Percentiles rank a stretch among this genome's conserved stretches.
Conservation (phyloP, 495 filamentous ascomycete species). For the Apiosordaria backusii region DNA sequence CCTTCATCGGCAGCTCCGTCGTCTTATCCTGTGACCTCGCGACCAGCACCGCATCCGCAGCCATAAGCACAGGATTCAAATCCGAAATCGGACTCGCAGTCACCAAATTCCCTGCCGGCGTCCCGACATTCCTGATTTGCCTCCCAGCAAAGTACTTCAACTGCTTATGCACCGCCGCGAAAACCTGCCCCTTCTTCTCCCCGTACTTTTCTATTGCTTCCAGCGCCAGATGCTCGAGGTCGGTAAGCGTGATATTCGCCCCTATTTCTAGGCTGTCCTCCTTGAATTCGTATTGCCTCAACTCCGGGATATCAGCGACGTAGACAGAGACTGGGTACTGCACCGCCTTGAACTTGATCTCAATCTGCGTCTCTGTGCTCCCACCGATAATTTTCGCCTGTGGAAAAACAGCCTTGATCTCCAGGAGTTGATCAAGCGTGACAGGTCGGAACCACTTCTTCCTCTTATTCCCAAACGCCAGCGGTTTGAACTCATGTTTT, state of each 20-base stretch:
- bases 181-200: slow-evolving; percentile 62
- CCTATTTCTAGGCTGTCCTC: slow-evolving; percentile 83
- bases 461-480: slow-evolving; percentile 89
- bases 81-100: slow-evolving; percentile 97
- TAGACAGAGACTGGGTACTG: slow-evolving; percentile 87
- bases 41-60: slow-evolving; percentile 73
- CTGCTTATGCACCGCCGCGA: slow-evolving; percentile 72
- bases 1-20: slow-evolving; percentile 80
- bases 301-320: slow-evolving; percentile 87
- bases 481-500: slow-evolving; percentile 75
- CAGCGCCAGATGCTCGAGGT: slow-evolving; percentile 68
- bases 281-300: slow-evolving; percentile 72
- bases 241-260: slow-evolving; percentile 86
- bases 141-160: slow-evolving; percentile 90
- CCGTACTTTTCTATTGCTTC: slow-evolving; percentile 83
- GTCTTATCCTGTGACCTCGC: slow-evolving; percentile 69
- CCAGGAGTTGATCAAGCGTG: slow-evolving; percentile 78
- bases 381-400: slow-evolving; percentile 92
- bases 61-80: slow-evolving; percentile 91
- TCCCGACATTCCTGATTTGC: slow-evolving; percentile 95
- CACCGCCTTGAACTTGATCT: slow-evolving; percentile 96
- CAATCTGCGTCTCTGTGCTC: slow-evolving; percentile 95
- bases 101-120: slow-evolving; percentile 90
- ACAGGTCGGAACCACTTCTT: slow-evolving; percentile 93
- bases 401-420: slow-evolving; percentile 84